Base-by-base conservation (phyloP, 2,329 filamentous ascomycete genomes). In the Bertia moriformis region DNA sequence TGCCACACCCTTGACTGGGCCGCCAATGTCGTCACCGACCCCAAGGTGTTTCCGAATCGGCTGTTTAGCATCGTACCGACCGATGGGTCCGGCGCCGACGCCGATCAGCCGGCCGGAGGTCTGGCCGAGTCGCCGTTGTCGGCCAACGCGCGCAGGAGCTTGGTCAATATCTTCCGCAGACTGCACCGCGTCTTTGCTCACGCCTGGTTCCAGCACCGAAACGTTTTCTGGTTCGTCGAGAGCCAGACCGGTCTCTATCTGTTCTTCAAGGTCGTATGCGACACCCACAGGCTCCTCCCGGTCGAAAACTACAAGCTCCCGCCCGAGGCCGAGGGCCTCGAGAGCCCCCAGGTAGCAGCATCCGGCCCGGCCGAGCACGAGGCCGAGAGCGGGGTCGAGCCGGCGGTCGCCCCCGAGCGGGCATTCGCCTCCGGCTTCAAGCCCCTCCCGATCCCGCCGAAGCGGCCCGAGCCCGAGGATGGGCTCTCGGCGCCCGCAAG, bases 1-100 rank as follows among this genome's bases (percentile, higher is more conserved):
- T 96, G 89, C 57, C 91, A 98, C 57, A 98, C 91, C 0, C 78
- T 98, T 33, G 91, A 98, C 62, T 96, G 89, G 85, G 89, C 91
- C 2, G 88, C 86, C 42, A 94, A 93, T 51, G 83, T 89, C 15
- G 79, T 98, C 41, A 94, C 89, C 3, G 91, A 87, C 50, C 83
- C 86, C 40, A 95, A 95, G 65, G 82, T 91, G 53, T 98, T 98
- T 55, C 89, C 91, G 1, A 93, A 84, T 49, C 75, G 91, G 39
- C 73, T 93, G 45, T 68, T 73, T 39, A 61, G 71, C 5, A 51
- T 67, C 19, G n/a, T n/a, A n/a, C n/a, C n/a, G n/a, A n/a, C n/a
- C n/a, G n/a, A n/a, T n/a, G n/a, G n/a, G n/a, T n/a, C n/a, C n/a
- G 63, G 58, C 41, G 71, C 40, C 24, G 44, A 43, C 35, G 39